Evolutionary conservation across 2,329 filamentous ascomycete species (phyloP).

Genomic region (Talaromyces sp.): DNA sequence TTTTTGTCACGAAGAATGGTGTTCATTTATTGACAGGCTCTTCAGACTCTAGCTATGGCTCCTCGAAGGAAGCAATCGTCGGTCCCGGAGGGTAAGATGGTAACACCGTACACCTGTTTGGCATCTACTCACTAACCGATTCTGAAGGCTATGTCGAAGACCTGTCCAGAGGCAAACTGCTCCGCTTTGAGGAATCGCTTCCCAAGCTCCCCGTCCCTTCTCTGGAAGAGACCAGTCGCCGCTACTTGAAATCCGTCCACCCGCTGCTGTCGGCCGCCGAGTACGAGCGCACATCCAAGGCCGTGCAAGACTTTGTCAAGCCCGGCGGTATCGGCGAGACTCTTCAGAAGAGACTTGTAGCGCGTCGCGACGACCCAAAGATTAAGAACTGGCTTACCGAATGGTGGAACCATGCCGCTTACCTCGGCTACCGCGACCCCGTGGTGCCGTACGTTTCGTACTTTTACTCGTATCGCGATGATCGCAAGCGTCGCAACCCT

Average conservation of each 20-base stretch:
- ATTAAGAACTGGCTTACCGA: conserved; percentile 92
- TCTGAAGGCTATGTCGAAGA: conserved; percentile 58
- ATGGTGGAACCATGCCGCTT: conserved; percentile 97
- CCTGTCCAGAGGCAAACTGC: conserved; percentile 56
- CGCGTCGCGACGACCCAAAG: conserved; percentile 70
- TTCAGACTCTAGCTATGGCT: conserved; percentile 34
- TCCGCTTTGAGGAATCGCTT: conserved; percentile 61
- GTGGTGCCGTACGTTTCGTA: conserved; percentile 98
- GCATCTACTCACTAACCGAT: background rate
- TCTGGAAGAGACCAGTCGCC: conserved; percentile 58
- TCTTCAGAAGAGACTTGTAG: conserved; percentile 82
- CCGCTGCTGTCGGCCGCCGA: conserved; percentile 55
- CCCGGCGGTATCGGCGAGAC: conserved; percentile 77
- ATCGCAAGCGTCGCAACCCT: conserved; percentile 78
- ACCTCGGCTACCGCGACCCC: conserved; percentile 88
- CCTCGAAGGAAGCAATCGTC: conserved; percentile 38
- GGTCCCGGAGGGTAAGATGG: conserved; percentile 38
- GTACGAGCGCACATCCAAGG: conserved; percentile 62
- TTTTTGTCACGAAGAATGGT: conserved; percentile 6
- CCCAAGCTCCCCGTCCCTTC: conserved; percentile 57
- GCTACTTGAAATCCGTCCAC: conserved; percentile 62
- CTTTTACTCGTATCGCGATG: conserved; percentile 98
- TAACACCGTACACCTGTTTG: background rate
- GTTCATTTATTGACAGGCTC: background rate
- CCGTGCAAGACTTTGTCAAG: conserved; percentile 80